A percentile compares a stretch with the other conserved stretches of the same genome.
Evolutionary conservation across 345 rosid genomes (phyloP).

Genomic region (Murraya koenigii): DNA sequence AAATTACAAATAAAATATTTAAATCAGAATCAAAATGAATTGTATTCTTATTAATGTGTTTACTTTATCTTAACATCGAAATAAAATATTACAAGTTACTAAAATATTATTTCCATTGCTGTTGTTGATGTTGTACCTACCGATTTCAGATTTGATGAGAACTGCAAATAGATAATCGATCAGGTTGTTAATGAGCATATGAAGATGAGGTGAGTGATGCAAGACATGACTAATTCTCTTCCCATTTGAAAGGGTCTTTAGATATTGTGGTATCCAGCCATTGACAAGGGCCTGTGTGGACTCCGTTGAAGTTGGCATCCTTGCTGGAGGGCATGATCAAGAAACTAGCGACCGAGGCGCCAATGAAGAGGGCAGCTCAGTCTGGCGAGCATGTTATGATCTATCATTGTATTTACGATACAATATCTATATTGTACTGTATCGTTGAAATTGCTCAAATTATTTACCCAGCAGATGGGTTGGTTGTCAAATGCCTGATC

Average conservation of each 20-base stretch:
- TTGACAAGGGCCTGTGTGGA: slow-evolving; percentile 42
- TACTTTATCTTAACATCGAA: too few relatives aligned
- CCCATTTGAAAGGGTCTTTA: slow-evolving; percentile 57
- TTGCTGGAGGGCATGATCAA: slow-evolving; percentile 43
- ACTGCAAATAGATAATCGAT: slow-evolving; percentile 55
- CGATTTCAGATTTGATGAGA: slow-evolving; percentile 34
- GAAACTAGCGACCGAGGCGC: slow-evolving; percentile 45
- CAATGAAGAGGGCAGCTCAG: slow-evolving; percentile 68
- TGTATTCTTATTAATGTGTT: too few relatives aligned
- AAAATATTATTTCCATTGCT: too few relatives aligned
- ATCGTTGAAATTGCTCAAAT: background rate
- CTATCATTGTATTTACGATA: too few relatives aligned
- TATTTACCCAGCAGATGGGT: slow-evolving; percentile 34
- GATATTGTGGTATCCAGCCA: slow-evolving; percentile 45
- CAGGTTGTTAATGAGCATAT: slow-evolving; percentile 52
- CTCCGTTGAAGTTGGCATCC: slow-evolving; percentile 22
- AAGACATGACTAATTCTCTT: slow-evolving; percentile 36
- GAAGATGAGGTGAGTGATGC: slow-evolving; percentile 57
- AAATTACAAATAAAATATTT: too few relatives aligned
- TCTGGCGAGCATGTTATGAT: slow-evolving; percentile 33
- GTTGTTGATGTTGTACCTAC: too few relatives aligned
- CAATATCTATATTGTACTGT: too few relatives aligned
- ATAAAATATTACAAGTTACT: too few relatives aligned
- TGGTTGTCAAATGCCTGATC: slow-evolving; percentile 42
- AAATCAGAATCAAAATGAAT: too few relatives aligned